Evolutionary conservation across 176 grass and related monocot species (phyloP), one percentile per base, ranked within the genome.

Genomic region (Juncus effusus): DNA sequence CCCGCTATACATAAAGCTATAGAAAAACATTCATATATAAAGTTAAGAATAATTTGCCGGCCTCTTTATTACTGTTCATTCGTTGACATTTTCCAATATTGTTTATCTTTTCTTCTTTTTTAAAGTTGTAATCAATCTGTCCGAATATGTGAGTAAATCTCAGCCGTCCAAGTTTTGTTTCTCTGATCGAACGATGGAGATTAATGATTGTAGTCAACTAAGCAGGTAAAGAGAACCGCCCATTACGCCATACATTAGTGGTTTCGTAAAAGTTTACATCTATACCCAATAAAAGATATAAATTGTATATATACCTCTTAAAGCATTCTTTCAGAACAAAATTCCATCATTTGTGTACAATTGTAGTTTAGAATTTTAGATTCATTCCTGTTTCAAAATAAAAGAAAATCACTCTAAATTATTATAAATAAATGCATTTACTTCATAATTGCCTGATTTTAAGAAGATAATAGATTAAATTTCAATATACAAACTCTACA

Each of bases 161-260:
- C n/a, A 13, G 41, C 66, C 51, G 16, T 70, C 66, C 35, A 38
- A 70, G 56, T 56, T 47, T 72, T 58, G 44, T 72, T 72, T 56
- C 54, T 60, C 69, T 56, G 44, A 72, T 58, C 4, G 38, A 56
- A 72, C 58, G 36, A 14, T 7, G 52, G 55, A 38, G 42, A 72
- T 4, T 72, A 42, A 41, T 10, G 7, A 14, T 15, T 72, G 37
- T 40, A 44, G 67, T 71, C 67, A 71, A 71, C 67, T 45, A 58
- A 60, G 52, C 54, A 44, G 39, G 58, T 49, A 45, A 47, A 6
- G 16, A 16, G 15, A 44, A 41, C 11, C 54, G 10, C 40, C 36
- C n/a, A 56, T 39, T 55, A 7, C 6, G 49, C 28, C 51, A 40
- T 56, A 16, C 35, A 70, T 16, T 56, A 56, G 4, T 40, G 4